A percentile compares a stretch with the other conserved stretches of the same genome.
phyloP scores from a whole-genome alignment of 257 asterid genomes.

The Cynanchum wilfordii region DNA sequence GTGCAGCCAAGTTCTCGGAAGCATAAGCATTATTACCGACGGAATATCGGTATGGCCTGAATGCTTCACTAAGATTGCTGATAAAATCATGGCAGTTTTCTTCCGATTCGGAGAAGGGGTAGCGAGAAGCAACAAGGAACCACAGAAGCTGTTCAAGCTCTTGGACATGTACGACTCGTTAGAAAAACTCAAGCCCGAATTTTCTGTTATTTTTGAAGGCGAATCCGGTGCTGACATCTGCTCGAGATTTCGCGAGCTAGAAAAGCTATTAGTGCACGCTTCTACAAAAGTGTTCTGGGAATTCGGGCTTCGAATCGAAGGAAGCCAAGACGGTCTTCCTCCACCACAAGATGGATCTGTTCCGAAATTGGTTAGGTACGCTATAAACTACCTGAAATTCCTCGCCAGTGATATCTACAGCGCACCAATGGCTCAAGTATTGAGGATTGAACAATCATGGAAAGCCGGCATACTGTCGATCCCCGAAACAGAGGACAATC shows the following conservation, averaged over 20 bases:
- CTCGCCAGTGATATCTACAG: conserved; percentile 44
- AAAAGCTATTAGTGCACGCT: conserved; percentile 66
- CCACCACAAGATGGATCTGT: conserved; percentile 72
- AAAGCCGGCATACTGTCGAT: conserved; percentile 45
- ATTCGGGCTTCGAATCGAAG: conserved; percentile 73
- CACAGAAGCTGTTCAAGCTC: conserved; percentile 84
- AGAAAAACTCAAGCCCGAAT: conserved; percentile 46
- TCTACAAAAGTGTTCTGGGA: conserved; percentile 63
- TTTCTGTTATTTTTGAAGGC: conserved; percentile 45
- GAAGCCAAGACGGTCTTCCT: conserved; percentile 57
- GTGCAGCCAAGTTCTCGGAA: conserved; percentile 48
- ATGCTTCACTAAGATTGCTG: conserved; percentile 71
- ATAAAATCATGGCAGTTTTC: conserved; percentile 90
- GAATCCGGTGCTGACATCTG: conserved; percentile 60
- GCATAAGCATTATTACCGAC: conserved; percentile 25
- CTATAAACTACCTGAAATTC: conserved; percentile 64
- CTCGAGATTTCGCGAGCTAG: conserved; percentile 56
- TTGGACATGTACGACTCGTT: conserved; percentile 67
- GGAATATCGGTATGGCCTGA: conserved; percentile 53
- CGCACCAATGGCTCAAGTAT: conserved; percentile 44
- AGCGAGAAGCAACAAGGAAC: conserved; percentile 68
- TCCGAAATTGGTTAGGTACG: conserved; percentile 68
- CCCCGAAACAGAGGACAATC: conserved; percentile 30
- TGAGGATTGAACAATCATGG: conserved; percentile 62
- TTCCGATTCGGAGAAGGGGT: conserved; percentile 87